Percentiles rank a stretch among this genome's conserved stretches.
These are phyloP conservation scores for Linderniella brevidens DNA, from an alignment of 257 asterid species.

Conservation along the genomic window DNA sequence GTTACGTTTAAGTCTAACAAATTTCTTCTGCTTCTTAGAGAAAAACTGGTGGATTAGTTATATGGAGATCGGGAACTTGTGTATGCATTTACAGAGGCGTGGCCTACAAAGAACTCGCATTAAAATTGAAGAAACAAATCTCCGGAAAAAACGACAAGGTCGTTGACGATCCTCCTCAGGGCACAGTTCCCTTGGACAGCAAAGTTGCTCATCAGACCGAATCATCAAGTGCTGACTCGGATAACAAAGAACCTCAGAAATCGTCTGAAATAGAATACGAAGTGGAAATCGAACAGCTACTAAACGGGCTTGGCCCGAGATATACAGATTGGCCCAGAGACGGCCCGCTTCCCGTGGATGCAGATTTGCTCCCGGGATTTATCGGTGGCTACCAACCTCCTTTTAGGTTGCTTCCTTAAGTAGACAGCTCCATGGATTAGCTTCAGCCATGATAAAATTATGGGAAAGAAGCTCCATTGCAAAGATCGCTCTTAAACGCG, in stretches of 20 bases:
- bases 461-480: conserved; percentile 91
- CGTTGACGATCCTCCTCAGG: conserved; percentile 16
- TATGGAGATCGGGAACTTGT: conserved; percentile 97
- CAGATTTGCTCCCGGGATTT: conserved; percentile 77
- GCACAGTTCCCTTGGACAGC: conserved; percentile 9
- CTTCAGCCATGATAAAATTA: conserved; percentile 77
- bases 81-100: conserved; percentile 74
- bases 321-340: conserved; percentile 88
- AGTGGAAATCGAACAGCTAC: conserved; percentile 54
- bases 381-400: conserved; percentile 62
- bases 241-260: conserved; percentile 16
- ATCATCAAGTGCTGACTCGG: conserved; percentile 12
- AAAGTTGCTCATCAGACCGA: conserved; percentile 14
- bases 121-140: conserved; percentile 18
- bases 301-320: conserved; percentile 78
- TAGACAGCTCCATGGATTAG: conserved; percentile 95
- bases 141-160: conserved; percentile 22
- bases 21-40: conserved; percentile 36
- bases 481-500: conserved; percentile 81
- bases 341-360: conserved; percentile 89
- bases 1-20: conserved; percentile 8
- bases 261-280: conserved; percentile 50
- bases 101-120: conserved; percentile 39
- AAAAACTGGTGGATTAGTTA: conserved; percentile 89
- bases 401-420: conserved; percentile 90